Conservation (phyloP, 331 rosid genomes). For the Cydonia oblonga region DNA sequence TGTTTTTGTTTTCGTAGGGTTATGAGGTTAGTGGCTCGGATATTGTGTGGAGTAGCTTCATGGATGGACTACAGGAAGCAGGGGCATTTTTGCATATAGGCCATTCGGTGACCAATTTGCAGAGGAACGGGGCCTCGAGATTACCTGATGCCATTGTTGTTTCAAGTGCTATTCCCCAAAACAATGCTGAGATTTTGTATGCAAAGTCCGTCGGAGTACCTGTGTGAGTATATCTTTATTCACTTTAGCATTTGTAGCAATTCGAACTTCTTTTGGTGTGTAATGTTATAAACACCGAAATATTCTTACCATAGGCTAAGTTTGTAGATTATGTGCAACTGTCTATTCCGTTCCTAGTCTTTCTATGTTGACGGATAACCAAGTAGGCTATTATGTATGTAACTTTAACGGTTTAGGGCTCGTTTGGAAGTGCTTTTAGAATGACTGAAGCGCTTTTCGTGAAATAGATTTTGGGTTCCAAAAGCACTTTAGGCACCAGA, state of each 20-base stretch:
- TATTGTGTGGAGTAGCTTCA: slow-evolving; percentile 17
- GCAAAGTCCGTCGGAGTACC: slow-evolving; percentile 20
- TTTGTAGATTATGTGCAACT: background rate
- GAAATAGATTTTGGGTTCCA: no score
- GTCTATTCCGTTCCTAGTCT: background rate
- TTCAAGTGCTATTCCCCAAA: slow-evolving; percentile 22
- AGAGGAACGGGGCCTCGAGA: background rate
- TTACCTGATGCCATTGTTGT: slow-evolving; percentile 14
- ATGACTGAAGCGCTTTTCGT: no score
- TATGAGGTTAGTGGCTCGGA: slow-evolving; percentile 29
- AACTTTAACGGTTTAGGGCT: background rate
- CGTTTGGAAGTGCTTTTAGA: no score
- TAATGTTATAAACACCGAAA: background rate
- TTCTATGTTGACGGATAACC: background rate
- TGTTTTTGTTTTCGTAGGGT: slow-evolving; percentile 6
- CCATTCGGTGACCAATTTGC: slow-evolving; percentile 14
- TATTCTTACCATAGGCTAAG: background rate
- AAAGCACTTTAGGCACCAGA: no score
- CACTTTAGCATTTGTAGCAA: background rate
- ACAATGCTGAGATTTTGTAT: slow-evolving; percentile 17
- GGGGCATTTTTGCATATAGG: slow-evolving; percentile 13
- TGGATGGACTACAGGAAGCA: slow-evolving; percentile 15
- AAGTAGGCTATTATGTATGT: background rate
- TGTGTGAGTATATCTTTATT: slow-evolving; percentile 6
- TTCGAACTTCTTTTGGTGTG: background rate